phyloP scores from a whole-genome alignment of 1,139 yeast species.

The Petasospora fabianii region DNA sequence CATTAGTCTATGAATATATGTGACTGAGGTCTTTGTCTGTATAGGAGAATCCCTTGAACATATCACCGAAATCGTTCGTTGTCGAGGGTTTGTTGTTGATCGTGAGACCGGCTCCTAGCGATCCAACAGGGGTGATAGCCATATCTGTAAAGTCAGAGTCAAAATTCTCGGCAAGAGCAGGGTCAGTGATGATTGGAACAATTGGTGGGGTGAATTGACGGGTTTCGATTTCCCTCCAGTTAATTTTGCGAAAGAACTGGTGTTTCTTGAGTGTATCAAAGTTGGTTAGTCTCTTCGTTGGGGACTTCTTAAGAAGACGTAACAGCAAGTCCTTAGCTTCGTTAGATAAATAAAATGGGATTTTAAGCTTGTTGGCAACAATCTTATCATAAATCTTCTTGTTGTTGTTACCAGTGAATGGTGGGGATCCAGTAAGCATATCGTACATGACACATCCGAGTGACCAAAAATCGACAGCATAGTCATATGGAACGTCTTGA shows the following conservation, averaged over 20 bases:
- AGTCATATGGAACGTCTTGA: conserved; percentile 81
- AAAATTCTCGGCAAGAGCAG: conserved; percentile 87
- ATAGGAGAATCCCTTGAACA: conserved; percentile 35
- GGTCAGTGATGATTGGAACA: conserved; percentile 79
- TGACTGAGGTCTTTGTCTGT: conserved; percentile 31
- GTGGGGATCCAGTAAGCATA: conserved; percentile 87
- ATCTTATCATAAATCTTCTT: conserved; percentile 81
- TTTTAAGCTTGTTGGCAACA: conserved; percentile 64
- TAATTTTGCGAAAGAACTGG: conserved; percentile 71
- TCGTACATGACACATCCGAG: conserved; percentile 88
- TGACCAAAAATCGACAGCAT: conserved; percentile 96
- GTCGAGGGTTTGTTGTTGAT: conserved; percentile 3
- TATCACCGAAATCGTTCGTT: conserved; percentile 12
- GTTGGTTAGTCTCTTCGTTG: conserved; percentile 66
- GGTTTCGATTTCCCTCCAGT: conserved; percentile 65
- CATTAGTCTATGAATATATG: conserved; percentile 22
- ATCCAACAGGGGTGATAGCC: conserved; percentile 33
- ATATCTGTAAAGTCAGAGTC: conserved; percentile 85
- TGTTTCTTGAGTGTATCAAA: conserved; percentile 59
- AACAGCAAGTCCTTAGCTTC: conserved; percentile 84
- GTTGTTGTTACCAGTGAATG: conserved; percentile 87
- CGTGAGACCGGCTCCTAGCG: conserved; percentile 16
- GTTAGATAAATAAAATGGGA: conserved; percentile 76
- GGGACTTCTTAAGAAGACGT: conserved; percentile 70
- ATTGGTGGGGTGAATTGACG: conserved; percentile 66